phyloP scores from a whole-genome alignment of 1,284 basidiomycete genomes.

The Cryptococcus floricola region DNA sequence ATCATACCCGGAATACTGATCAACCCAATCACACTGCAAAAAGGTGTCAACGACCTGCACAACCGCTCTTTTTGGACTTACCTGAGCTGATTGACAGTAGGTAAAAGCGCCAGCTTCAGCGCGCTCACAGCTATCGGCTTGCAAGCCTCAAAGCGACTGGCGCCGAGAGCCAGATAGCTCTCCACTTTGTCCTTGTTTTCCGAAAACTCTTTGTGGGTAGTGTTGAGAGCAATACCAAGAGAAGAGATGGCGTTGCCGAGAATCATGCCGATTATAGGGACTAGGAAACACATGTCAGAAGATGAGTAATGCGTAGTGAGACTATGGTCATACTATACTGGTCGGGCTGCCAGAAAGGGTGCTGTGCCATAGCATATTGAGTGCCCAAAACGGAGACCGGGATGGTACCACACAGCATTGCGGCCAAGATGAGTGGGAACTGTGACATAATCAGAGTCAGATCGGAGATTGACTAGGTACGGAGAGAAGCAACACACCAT shows the following conservation, averaged over 20 bases:
- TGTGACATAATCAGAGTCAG: conserved; percentile 33
- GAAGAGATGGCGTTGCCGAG: conserved; percentile 73
- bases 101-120: conserved; percentile 70
- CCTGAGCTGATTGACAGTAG: conserved; percentile 82
- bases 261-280: conserved; percentile 82
- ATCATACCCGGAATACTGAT: conserved; percentile 70
- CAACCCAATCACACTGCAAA: conserved; percentile 66
- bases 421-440: conserved; percentile 66
- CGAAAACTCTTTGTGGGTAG: conserved; percentile 42
- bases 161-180: conserved; percentile 76
- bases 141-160: conserved; percentile 70
- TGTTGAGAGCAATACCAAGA: conserved; percentile 63
- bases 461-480: background rate
- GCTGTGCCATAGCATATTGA: conserved; percentile 68
- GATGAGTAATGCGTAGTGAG: background rate
- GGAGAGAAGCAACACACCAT: conserved; percentile 56
- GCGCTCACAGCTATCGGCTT: conserved; percentile 70
- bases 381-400: conserved; percentile 73
- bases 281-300: conserved; percentile 46
- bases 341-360: conserved; percentile 74
- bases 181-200: conserved; percentile 79
- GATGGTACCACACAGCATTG: conserved; percentile 69
- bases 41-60: background rate
- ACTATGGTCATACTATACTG: conserved; percentile 61
- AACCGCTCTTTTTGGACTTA: conserved; percentile 34